phyloP scores from a whole-genome alignment of 2,329 filamentous ascomycete species.

The Xylaria sp. region DNA sequence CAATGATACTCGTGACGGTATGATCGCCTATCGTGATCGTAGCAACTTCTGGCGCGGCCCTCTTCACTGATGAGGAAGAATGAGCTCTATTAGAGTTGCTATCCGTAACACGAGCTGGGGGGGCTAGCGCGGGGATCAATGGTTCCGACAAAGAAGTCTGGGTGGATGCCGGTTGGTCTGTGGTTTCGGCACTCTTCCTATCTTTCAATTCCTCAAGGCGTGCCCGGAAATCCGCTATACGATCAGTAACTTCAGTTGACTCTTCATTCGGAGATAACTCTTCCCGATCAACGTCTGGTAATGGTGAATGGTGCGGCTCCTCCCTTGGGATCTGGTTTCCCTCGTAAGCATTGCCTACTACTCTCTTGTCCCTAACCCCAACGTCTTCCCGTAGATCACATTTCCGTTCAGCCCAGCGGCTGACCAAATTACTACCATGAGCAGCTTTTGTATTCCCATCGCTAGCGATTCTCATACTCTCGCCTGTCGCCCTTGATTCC shows the following conservation, averaged over 20 bases:
- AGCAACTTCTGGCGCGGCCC: conserved; percentile 71
- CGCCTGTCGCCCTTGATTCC: conserved; percentile 26
- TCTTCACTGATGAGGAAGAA: conserved; percentile 58
- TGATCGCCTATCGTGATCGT: conserved; percentile 79
- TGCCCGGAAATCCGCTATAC: conserved; percentile 53
- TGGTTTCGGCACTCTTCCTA: conserved; percentile 21
- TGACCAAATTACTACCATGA: conserved; percentile 40
- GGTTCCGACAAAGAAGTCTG: conserved; percentile 40
- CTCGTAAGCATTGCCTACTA: conserved; percentile 22
- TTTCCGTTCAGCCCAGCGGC: conserved; percentile 46
- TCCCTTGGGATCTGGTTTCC: conserved; percentile 20
- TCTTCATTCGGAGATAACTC: conserved; percentile 19
- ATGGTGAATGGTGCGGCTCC: conserved; percentile 19
- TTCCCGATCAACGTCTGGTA: conserved; percentile 17
- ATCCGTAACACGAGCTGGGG: conserved; percentile 47
- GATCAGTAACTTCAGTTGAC: conserved; percentile 40
- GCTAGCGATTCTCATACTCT: conserved; percentile 31
- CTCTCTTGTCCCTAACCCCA: conserved; percentile 12
- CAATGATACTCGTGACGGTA: conserved; percentile 73
- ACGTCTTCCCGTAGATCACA: conserved; percentile 37
- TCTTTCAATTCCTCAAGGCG: conserved; percentile 48
- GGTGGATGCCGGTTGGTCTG: conserved; percentile 15
- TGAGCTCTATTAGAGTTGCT: conserved; percentile 41
- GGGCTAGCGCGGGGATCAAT: conserved; percentile 51
- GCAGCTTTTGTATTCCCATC: conserved; percentile 20